These are phyloP conservation scores for Geotrichum cucujoidarum DNA, from an alignment of 1,139 yeast species.

Conservation along the genomic window DNA sequence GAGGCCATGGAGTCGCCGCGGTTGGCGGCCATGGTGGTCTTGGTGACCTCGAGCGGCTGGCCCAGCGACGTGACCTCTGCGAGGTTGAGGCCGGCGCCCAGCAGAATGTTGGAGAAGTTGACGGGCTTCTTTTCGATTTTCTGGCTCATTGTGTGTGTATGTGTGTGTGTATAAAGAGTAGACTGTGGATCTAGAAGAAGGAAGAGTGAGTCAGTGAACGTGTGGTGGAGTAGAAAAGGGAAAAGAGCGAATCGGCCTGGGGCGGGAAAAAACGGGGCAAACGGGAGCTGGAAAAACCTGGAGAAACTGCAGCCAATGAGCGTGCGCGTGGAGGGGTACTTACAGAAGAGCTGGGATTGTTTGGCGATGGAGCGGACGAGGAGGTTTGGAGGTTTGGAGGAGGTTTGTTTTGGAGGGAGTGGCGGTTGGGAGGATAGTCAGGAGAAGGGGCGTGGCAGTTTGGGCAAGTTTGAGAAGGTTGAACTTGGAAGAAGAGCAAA, in stretches of 20 bases:
- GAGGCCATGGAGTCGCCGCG: constrained; percentile 62
- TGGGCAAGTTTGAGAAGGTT: too few species aligned
- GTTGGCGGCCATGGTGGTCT: constrained; percentile 98
- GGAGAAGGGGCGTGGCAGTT: not conserved
- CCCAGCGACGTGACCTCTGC: constrained; percentile 93
- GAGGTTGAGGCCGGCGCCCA: constrained; percentile 91
- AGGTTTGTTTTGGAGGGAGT: too few species aligned
- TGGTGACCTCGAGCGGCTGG: constrained; percentile 91
- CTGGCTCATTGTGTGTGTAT: constrained; percentile 4
- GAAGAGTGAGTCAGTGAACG: not conserved
- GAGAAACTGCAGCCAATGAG: not conserved
- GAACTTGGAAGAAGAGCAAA: too few species aligned
- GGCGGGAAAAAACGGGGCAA: not conserved
- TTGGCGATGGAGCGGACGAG: too few species aligned
- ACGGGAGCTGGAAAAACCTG: not conserved
- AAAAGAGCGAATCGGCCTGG: not conserved
- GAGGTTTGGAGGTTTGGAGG: too few species aligned
- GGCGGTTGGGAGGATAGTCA: not conserved
- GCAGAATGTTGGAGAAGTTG: constrained; percentile 78
- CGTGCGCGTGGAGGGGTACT: too few species aligned
- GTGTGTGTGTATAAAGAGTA: not conserved
- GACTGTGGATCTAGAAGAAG: not conserved
- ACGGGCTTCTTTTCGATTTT: constrained; percentile 72
- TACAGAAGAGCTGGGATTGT: too few species aligned
- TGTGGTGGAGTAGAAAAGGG: not conserved